Conservation (phyloP, 2,329 filamentous ascomycete species). For the Neobulgaria alba region DNA sequence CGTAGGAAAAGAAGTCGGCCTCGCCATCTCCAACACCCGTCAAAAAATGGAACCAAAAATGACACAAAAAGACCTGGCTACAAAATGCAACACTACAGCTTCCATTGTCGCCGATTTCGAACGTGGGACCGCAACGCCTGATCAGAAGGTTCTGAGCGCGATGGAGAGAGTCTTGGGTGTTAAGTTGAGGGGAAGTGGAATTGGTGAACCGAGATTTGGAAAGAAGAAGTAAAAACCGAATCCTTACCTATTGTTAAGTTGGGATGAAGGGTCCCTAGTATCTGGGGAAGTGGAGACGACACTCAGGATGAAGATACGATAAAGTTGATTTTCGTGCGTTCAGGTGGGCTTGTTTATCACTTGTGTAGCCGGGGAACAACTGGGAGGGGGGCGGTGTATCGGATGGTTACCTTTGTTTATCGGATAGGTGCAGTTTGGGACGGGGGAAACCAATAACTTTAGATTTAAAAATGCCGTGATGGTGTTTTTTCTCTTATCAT, state of each 20-base stretch:
- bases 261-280: background rate
- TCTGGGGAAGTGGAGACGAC: background rate
- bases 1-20: conserved; percentile 69
- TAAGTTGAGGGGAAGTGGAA: conserved; percentile 76
- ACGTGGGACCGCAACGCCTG: conserved; percentile 66
- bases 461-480: too few relatives aligned
- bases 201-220: conserved; percentile 73
- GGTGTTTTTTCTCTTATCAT: too few relatives aligned
- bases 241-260: too few relatives aligned
- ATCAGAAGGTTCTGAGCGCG: conserved; percentile 69
- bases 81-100: conserved; percentile 80
- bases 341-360: too few relatives aligned
- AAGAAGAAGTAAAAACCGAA: conserved; percentile 31
- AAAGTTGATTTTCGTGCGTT: too few relatives aligned
- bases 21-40: conserved; percentile 73
- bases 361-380: too few relatives aligned
- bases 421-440: too few relatives aligned
- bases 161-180: conserved; percentile 85
- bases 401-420: too few relatives aligned
- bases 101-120: conserved; percentile 78
- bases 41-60: conserved; percentile 83
- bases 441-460: too few relatives aligned
- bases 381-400: too few relatives aligned
- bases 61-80: conserved; percentile 84
- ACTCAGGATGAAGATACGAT: too few relatives aligned